Evolutionary conservation across 148 eudicot species (phyloP), one percentile per base, ranked within the genome.

Genomic region (Fagopyrum homotropicum): DNA sequence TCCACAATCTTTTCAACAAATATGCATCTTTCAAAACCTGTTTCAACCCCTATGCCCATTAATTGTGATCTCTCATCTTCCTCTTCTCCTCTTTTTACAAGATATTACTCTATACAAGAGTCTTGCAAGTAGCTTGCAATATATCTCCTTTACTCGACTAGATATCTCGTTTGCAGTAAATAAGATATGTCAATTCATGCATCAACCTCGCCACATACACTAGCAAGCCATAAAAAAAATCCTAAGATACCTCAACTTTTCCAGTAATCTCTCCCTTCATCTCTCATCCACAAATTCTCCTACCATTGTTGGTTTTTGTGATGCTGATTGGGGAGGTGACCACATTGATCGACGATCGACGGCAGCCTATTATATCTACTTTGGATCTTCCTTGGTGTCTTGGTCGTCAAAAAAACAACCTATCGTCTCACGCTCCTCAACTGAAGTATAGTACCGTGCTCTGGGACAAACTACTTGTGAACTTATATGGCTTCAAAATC

Each of bases 261-360:
- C 47, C 6, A 35, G 0, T 6, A 26, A 7, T 9, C 15, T 22
- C 8, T 10, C 45, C 30, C 14, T 57, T 57, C 64, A 57, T 22
- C 0, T 57, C 10, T 57, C 64, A 6, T 16, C 64, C 29, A 6
- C 26, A 22, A 22, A 57, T 12, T 22, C 64, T 5, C 17, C 26
- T 22, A 22, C 26, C 6, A 1, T 15, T 57, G 10, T n/a, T 6
- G 64, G 5, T 52, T 69, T 44, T 35, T 44, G 44, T 10, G 74
- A 68, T 40, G 66, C 68, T 1, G 79, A 77, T 17, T 77, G 69
- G 79, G 79, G 19, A 2, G 48, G 75, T 22, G 44, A 71, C 26
- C 26, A n/a, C 16, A 12, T 0, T 35, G 74, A 70, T 40, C 45
- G 75, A 3, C 45, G 15, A 0, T 77, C 75, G 2, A 71, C 35